Percentiles rank a stretch among this genome's conserved stretches.
These are phyloP conservation scores for Amphichorda felina DNA, from an alignment of 2,329 filamentous ascomycete species.

Conservation along the genomic window DNA sequence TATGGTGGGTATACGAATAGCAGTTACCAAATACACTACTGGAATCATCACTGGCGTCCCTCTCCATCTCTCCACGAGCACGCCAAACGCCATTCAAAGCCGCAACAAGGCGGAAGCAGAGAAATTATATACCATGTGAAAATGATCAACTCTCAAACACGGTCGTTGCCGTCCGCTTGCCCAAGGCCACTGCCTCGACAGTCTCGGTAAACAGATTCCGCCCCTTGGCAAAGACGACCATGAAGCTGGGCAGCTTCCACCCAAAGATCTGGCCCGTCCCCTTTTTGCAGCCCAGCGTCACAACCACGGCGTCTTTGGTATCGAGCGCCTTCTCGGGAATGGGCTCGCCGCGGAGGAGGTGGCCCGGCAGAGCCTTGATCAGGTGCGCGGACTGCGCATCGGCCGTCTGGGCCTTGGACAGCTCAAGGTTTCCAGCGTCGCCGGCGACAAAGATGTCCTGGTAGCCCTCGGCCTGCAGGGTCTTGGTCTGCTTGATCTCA, in stretches of 20 bases:
- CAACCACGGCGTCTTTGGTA: conserved; percentile 17
- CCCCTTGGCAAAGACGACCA: conserved; percentile 26
- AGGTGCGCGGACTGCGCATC: conserved; percentile 21
- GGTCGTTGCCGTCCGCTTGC: conserved; percentile 17
- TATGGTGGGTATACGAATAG: no score
- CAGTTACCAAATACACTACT: no score
- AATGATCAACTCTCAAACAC: conserved; percentile 16
- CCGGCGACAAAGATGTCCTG: conserved; percentile 31
- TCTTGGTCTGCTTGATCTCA: conserved; percentile 23
- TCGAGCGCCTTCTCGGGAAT: conserved; percentile 16
- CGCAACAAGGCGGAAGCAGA: no score
- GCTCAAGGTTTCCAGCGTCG: conserved; percentile 29
- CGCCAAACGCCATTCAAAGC: no score
- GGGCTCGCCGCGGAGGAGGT: conserved; percentile 15
- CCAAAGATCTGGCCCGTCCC: conserved; percentile 24
- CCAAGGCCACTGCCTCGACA: conserved; percentile 15
- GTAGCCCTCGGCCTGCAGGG: conserved; percentile 21
- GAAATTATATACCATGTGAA: no score
- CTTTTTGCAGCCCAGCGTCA: conserved; percentile 26
- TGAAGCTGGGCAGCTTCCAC: conserved; percentile 23
- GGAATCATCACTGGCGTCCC: no score
- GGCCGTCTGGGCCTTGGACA: conserved; percentile 15
- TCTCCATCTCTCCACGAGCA: no score
- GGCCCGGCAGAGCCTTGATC: conserved; percentile 18
- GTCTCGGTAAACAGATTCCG: conserved; percentile 22